A percentile compares a stretch with the other conserved stretches of the same genome.
Evolutionary conservation across 2,329 filamentous ascomycete species (phyloP).

Genomic region (Xylaria sp.): DNA sequence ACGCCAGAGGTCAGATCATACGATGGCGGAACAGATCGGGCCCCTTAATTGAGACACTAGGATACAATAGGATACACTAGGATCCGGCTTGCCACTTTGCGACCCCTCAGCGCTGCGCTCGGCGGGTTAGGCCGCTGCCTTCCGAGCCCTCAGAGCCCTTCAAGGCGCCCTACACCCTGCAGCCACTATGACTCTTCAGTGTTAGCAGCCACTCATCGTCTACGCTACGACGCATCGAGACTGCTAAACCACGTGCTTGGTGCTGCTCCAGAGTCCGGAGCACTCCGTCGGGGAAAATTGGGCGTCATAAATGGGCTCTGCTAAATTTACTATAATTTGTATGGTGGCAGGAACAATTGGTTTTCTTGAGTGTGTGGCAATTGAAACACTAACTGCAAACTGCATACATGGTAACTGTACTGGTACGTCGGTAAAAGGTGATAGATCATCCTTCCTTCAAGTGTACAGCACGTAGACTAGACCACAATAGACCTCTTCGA

Average conservation of each 20-base stretch:
- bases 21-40: slow-evolving; percentile 39
- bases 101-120: not conserved
- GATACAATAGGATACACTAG: too few species aligned
- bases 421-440: not conserved
- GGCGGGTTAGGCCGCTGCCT: slow-evolving; percentile 21
- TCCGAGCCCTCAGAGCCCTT: not conserved
- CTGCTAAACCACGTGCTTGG: slow-evolving; percentile 31
- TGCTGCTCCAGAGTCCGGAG: slow-evolving; percentile 19
- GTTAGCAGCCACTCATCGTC: slow-evolving; percentile 25
- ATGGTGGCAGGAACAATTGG: not conserved
- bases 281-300: slow-evolving; percentile 20
- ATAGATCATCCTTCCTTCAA: not conserved
- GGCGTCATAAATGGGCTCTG: not conserved
- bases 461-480: not conserved
- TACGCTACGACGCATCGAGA: slow-evolving; percentile 7
- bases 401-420: too few species aligned
- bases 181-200: slow-evolving; percentile 16
- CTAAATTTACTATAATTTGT: not conserved
- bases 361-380: slow-evolving; percentile 6
- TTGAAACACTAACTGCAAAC: slow-evolving; percentile 5
- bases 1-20: slow-evolving; percentile 37
- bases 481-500: not conserved
- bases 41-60: slow-evolving; percentile 34
- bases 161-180: slow-evolving; percentile 3
- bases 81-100: too few species aligned